A percentile compares a stretch with the other conserved stretches of the same genome.
phyloP scores from a whole-genome alignment of 2,329 filamentous ascomycete genomes.

The Paraphaeosphaeria minitans region DNA sequence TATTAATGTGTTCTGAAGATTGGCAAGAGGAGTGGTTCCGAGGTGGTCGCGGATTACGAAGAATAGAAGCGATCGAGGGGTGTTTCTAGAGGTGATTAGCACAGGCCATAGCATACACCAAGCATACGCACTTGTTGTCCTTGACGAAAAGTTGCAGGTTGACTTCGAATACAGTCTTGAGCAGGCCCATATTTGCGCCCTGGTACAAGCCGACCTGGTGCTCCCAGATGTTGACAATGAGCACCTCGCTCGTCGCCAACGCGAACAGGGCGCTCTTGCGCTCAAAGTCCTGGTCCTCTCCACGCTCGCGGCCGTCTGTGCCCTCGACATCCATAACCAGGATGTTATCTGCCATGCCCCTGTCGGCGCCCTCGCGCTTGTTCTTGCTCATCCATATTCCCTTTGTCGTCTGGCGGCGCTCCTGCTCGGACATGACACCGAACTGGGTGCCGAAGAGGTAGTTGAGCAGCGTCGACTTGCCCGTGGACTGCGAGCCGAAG shows the following conservation, averaged over 20 bases:
- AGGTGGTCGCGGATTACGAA: constrained; percentile 99
- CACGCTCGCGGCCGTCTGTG: constrained; percentile 92
- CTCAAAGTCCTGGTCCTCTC: constrained; percentile 99
- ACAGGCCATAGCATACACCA: not conserved
- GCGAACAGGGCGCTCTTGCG: constrained; percentile 97
- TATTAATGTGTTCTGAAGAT: constrained; percentile 86
- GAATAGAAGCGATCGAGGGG: constrained; percentile 89
- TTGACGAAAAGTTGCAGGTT: constrained; percentile 97
- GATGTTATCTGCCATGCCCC: constrained; percentile 92
- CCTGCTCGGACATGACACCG: constrained; percentile 95
- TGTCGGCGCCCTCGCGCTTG: constrained; percentile 62
- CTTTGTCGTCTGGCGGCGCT: constrained; percentile 95
- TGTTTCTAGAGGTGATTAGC: constrained; percentile 63
- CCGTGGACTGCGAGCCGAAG: constrained; percentile 97
- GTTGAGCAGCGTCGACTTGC: constrained; percentile 96
- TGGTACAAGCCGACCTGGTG: constrained; percentile 98
- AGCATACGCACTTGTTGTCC: constrained; percentile 75
- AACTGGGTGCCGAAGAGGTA: constrained; percentile 94
- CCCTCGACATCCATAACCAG: constrained; percentile 99
- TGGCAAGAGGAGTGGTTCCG: constrained; percentile 85
- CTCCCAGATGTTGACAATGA: constrained; percentile 99
- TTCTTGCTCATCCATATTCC: constrained; percentile 99
- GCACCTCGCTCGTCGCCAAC: constrained; percentile 93
- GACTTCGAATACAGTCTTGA: constrained; percentile 99
- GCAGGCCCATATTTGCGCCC: constrained; percentile 95